phyloP scores from a whole-genome alignment of 768 basidiomycete species.

The Leccinum variicolor region DNA sequence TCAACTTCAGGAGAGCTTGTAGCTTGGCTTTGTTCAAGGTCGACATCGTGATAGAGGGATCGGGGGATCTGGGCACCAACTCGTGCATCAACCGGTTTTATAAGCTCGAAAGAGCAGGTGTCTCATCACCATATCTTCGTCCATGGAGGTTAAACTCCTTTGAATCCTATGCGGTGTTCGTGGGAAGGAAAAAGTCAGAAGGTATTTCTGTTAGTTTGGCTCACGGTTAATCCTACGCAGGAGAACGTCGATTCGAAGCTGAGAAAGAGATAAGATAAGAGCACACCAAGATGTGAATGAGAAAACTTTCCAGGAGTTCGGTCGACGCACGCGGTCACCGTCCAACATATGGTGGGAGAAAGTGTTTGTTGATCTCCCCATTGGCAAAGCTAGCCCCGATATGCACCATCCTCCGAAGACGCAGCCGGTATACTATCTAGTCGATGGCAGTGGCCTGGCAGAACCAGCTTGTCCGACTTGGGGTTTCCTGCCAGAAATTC shows the following conservation, averaged over 20 bases:
- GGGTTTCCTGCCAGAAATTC: background rate
- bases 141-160: background rate
- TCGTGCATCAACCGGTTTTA: background rate
- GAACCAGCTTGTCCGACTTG: background rate
- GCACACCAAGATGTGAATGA: background rate
- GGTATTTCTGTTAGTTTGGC: slow-evolving; percentile 1
- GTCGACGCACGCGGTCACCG: background rate
- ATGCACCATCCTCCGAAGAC: background rate
- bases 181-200: background rate
- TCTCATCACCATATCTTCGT: background rate
- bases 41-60: slow-evolving; percentile 11
- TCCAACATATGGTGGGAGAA: background rate
- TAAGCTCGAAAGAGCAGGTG: background rate
- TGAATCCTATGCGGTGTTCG: background rate
- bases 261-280: slow-evolving; percentile 11
- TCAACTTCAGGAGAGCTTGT: slow-evolving; percentile 28
- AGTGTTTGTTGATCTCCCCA: background rate
- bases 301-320: slow-evolving; percentile 1
- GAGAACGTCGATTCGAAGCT: background rate
- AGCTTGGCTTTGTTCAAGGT: slow-evolving; percentile 20
- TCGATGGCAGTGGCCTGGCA: background rate
- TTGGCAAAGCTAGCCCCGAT: background rate
- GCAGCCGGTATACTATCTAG: background rate
- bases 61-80: background rate
- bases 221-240: slow-evolving; percentile 4